A percentile compares a stretch with the other conserved stretches of the same genome.
Evolutionary conservation across 2,329 filamentous ascomycete species (phyloP).

Genomic region (Alternaria metachromatica): DNA sequence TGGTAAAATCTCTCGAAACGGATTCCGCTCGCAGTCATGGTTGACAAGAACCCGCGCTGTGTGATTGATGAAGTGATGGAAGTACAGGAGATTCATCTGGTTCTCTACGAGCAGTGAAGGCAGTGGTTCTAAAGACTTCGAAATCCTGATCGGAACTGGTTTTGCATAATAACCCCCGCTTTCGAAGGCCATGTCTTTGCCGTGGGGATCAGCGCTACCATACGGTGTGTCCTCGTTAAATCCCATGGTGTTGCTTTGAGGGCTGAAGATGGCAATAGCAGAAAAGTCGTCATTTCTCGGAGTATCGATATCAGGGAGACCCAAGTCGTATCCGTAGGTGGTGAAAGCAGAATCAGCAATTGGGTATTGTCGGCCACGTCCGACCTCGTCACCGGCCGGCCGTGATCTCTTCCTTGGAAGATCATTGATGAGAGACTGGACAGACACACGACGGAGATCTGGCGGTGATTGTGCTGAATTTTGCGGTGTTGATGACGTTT

Average conservation of each 20-base stretch:
- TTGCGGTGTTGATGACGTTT: constrained; percentile 26
- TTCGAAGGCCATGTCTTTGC: constrained; percentile 61
- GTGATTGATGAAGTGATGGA: constrained; percentile 78
- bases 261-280: constrained; percentile 61
- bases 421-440: constrained; percentile 65
- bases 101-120: constrained; percentile 68
- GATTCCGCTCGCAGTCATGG: constrained; percentile 67
- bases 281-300: constrained; percentile 73
- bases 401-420: constrained; percentile 23
- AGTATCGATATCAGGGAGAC: constrained; percentile 72
- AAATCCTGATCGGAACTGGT: constrained; percentile 70
- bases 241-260: constrained; percentile 37
- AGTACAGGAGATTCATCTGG: constrained; percentile 80
- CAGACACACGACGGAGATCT: constrained; percentile 63
- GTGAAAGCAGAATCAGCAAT: constrained; percentile 43
- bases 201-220: constrained; percentile 46
- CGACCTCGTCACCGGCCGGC: constrained; percentile 48
- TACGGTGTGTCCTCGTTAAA: constrained; percentile 45
- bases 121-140: constrained; percentile 63
- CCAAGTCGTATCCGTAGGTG: constrained; percentile 75
- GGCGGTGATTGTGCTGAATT: constrained; percentile 43
- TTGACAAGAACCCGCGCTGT: constrained; percentile 72
- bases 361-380: constrained; percentile 47
- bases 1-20: constrained; percentile 67
- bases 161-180: constrained; percentile 72